phyloP scores from a whole-genome alignment of 139 green algal genomes.

The Marvania coccoides region DNA sequence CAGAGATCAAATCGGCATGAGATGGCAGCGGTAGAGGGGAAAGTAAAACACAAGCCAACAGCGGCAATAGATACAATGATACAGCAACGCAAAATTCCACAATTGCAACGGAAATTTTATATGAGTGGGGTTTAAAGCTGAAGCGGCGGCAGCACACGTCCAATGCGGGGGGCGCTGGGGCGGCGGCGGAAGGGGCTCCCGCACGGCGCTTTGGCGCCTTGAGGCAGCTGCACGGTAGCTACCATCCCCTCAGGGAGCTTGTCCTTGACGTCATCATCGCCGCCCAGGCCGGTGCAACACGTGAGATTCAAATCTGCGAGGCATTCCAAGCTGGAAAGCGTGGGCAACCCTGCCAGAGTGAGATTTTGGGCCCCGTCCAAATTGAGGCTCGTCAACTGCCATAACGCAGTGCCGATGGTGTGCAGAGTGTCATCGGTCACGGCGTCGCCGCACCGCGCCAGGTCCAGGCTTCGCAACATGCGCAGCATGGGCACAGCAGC shows the following conservation, averaged over 20 bases:
- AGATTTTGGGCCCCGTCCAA: background rate
- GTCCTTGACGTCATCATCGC: background rate
- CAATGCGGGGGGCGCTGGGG: too few relatives aligned
- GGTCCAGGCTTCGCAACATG: background rate
- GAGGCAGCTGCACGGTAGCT: slow-evolving; percentile 11
- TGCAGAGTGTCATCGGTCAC: background rate
- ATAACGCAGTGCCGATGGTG: background rate
- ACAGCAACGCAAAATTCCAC: too few relatives aligned
- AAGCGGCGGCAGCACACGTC: too few relatives aligned
- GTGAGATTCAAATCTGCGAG: slow-evolving; percentile 12
- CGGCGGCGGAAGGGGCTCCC: slow-evolving; percentile 11
- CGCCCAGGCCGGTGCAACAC: background rate
- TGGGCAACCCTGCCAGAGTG: background rate
- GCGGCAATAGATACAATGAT: too few relatives aligned
- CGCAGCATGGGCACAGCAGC: background rate
- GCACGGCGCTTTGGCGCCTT: background rate
- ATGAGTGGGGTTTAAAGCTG: too few relatives aligned
- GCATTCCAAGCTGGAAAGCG: background rate
- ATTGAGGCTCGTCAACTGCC: background rate
- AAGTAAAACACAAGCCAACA: too few relatives aligned
- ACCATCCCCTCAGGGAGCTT: background rate
- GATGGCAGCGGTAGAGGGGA: too few relatives aligned
- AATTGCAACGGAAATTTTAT: too few relatives aligned
- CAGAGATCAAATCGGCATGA: too few relatives aligned
- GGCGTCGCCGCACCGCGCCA: background rate